Conservation (phyloP, 495 filamentous ascomycete genomes). For the Aspergillus kassunensis region DNA sequence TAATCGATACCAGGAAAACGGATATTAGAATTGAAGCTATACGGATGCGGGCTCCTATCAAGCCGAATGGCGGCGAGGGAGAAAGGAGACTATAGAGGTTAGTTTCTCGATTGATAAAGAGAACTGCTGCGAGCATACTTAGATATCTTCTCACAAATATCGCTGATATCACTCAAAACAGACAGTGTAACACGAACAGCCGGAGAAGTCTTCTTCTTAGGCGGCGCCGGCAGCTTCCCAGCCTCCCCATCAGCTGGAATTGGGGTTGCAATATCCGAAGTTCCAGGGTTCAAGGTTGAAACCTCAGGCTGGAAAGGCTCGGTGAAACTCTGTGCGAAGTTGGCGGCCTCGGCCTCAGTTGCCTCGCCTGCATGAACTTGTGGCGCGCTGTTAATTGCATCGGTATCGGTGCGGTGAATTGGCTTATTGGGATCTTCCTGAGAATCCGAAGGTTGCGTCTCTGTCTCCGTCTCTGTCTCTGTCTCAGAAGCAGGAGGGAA, state of each 20-base stretch:
- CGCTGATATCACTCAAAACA: conserved; percentile 64
- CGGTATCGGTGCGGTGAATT: too few species aligned
- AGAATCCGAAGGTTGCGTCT: background rate
- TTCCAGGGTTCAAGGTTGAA: too few species aligned
- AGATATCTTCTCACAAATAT: conserved; percentile 74
- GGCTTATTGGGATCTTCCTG: too few species aligned
- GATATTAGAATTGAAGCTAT: conserved; percentile 59
- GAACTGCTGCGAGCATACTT: too few species aligned
- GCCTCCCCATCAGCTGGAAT: too few species aligned
- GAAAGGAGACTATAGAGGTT: conserved; percentile 57
- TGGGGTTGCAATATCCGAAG: background rate
- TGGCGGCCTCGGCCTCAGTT: conserved; percentile 4
- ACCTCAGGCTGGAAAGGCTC: too few species aligned
- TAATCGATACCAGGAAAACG: conserved; percentile 52
- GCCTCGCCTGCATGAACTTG: conserved; percentile 4
- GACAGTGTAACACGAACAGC: conserved; percentile 77
- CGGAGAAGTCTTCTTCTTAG: conserved; percentile 68
- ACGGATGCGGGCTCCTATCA: conserved; percentile 55
- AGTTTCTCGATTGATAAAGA: too few species aligned
- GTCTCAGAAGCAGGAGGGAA: too few species aligned
- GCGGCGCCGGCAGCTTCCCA: too few species aligned
- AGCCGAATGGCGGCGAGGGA: conserved; percentile 70
- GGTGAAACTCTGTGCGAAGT: too few species aligned
- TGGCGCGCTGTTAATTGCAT: background rate
- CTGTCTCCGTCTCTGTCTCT: too few species aligned